Base-by-base conservation (phyloP, 192 early-diverging fungal genomes). In the Entomortierella lignicola region DNA sequence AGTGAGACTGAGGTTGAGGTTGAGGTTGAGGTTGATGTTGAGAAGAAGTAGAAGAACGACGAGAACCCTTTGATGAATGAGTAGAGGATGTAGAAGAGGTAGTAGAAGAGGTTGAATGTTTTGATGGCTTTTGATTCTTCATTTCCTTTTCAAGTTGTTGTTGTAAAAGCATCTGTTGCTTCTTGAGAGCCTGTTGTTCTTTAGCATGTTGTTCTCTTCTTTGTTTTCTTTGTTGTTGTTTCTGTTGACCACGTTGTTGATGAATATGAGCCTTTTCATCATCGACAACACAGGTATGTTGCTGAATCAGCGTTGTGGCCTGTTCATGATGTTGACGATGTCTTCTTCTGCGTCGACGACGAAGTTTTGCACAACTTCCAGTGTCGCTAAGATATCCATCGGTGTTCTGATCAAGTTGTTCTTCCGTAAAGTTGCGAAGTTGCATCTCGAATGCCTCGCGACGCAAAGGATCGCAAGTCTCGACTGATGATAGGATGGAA, bases 391-490 rank as follows among this genome's bases (percentile, higher is more conserved):
- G 30, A 7, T 75, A 41, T 0, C 27, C 67, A 34, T 43, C 66
- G 0, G 30, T n/a, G 21, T 47, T 27, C 8, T 50, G 18, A 6
- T 60, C 56, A 11, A 68, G 53, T 0, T 79, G 27, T 8, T 65
- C 63, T 1, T 70, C 68, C 30, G 70, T 17, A 37, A 79, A 79
- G 29, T 48, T 32, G 8, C 57, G 55, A 8, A 79, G 62, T 27
- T 79, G 75, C 4, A 51, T 65, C 23, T 57, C 57, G 39, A 79
- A 70, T 17, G 75, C 63, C 42, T 79, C 75, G 7, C 68, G 66
- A 18, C 75, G 60, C 3, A 79, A 27, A 11, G 75, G 67, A 55
- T 79, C 75, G 52, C 75, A 79, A 7, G 75, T 79, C 52, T 79
- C 75, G 57, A 66, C 75, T 79, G 64, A 17, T n/a, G 21, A 30